Evolutionary conservation across 1,139 yeast species (phyloP), one percentile per base, ranked within the genome.

Genomic region (Lodderomyces elongisporus): DNA sequence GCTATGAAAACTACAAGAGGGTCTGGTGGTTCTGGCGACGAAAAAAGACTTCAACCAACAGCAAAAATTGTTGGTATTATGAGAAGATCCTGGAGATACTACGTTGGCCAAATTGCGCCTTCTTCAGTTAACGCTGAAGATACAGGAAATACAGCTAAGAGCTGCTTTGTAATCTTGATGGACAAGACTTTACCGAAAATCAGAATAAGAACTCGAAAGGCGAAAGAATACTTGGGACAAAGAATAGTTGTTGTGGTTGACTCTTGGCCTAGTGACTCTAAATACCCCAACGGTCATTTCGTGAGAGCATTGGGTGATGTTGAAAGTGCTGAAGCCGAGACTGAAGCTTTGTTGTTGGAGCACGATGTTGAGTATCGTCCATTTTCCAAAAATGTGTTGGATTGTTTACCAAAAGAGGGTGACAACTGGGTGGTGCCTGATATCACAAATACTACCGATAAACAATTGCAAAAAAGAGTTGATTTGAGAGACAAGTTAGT

Each of bases 331-430:
- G 88, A 83, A 48, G 98, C 98, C 1, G 99, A 93, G 60, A 91
- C 96, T 3, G 98, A 93, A 54, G 96, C 98, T 1, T 66, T 93
- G 35, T 63, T 93, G 32, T 65, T 93, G 41, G 98, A 93, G 51
- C 96, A 93, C 55, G 96, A 91, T 54, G 96, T 93, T 21, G 97
- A 91, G 51, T 91, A 88, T 55, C 74, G 96, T 47, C 99, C 98
- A 17, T 93, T 93, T 54, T 82, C 96, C 5, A 87, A 87, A 49
- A 78, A 88, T 38, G 98, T 93, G 1, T 67, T 93, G 51, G 93
- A 79, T 39, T 93, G 99, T 62, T 68, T 93, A 40, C 99, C 99
- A 3, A 54, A 70, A 25, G 98, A 91, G 58, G 98, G 98, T 14
- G 88, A 85, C 46, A 74, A 83, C 40, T 93, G 98, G 98, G 74